Base-by-base conservation (phyloP, 768 basidiomycete species). In the Suillus americanus region DNA sequence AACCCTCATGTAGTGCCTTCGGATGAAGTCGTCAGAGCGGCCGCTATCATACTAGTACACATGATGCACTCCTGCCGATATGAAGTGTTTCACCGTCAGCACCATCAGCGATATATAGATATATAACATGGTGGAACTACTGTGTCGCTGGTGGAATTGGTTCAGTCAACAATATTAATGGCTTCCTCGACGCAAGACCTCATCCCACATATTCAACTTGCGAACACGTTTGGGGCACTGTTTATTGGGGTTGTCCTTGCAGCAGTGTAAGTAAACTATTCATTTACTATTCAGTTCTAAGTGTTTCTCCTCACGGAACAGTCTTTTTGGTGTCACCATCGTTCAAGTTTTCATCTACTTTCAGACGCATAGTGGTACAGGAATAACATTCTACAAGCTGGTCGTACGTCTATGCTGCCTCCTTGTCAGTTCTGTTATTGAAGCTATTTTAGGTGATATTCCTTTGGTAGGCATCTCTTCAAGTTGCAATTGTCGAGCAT, bases 301-400 rank as follows among this genome's bases (percentile, higher is more conserved):
- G 30, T 6, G 16, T 18, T 41, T 41, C 16, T 16, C 14, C 12
- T 23, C n/a, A 56, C n/a, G n/a, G 13, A 56, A 56, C 23, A 56
- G 55, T 37, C 55, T 56, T 35, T 23, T 37, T 38, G 55, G 55
- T 16, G n/a, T 23, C 37, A 56, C 55, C 35, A 56, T 37, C 3
- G n/a, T 25, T 23, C 55, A 56, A 56, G 55, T 23, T 37, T 56
- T 56, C 7, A 16, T 56, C 55, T 56, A 56, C 35, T 38, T 56
- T 56, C 35, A 9, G 55, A 37, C 55, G 4, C 55, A 56, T 37
- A 56, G 35, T 3, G 55, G 14, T n/a, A 38, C 55, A 25, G 55
- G 55, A 2, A 56, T n/a, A 8, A 38, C n/a, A 37, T 37, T 56
- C 1, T 9, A 56, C 23, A 56, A 56, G 35, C 14, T 23, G 13